These are phyloP conservation scores for Gynochthodes officinalis DNA, from an alignment of 257 asterid species.

Conservation along the genomic window DNA sequence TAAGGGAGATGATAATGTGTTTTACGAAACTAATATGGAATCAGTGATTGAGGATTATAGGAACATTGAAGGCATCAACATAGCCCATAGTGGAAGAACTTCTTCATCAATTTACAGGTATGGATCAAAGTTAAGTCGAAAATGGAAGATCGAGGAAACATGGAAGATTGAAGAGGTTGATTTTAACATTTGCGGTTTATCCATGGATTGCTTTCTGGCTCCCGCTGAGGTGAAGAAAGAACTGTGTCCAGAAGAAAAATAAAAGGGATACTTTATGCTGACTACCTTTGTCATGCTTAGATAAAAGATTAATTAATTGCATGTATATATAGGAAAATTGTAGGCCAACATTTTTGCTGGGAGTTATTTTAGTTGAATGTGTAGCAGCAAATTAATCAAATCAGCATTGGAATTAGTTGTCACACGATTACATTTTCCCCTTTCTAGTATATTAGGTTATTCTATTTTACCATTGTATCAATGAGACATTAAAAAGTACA, in stretches of 20 bases:
- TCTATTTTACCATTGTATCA: too few relatives aligned
- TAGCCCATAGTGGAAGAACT: slow-evolving; percentile 79
- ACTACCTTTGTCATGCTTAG: background rate
- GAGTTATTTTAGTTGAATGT: background rate
- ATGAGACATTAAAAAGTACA: too few relatives aligned
- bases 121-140: slow-evolving; percentile 54
- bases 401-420: background rate
- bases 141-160: slow-evolving; percentile 73
- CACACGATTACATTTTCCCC: too few relatives aligned
- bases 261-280: background rate
- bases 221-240: slow-evolving; percentile 58
- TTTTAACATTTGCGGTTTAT: slow-evolving; percentile 71
- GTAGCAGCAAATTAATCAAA: too few relatives aligned
- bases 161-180: slow-evolving; percentile 91
- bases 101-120: slow-evolving; percentile 62
- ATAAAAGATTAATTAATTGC: background rate
- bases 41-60: slow-evolving; percentile 63
- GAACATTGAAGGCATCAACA: slow-evolving; percentile 60
- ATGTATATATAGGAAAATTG: slow-evolving; percentile 14
- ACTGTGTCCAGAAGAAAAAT: slow-evolving; percentile 29
- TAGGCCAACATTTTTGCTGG: background rate
- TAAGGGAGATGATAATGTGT: slow-evolving; percentile 45
- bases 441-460: too few relatives aligned
- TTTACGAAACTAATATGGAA: slow-evolving; percentile 77
- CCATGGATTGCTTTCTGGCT: slow-evolving; percentile 70